A percentile compares a stretch with the other conserved stretches of the same genome.
Conservation (phyloP, 2,329 filamentous ascomycete species). For the Lachnellula occidentalis region DNA sequence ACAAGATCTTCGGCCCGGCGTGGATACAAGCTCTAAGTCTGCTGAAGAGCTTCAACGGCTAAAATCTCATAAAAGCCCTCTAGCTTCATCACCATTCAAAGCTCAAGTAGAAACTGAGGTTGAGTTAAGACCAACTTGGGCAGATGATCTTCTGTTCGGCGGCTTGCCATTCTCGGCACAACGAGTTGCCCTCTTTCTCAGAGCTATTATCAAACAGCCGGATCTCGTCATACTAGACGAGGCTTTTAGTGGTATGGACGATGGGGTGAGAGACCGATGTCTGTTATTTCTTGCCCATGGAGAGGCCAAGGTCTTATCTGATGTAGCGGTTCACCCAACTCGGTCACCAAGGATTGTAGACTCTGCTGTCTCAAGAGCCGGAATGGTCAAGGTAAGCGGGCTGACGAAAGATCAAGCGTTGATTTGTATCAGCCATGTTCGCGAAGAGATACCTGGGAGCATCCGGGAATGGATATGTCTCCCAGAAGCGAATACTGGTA, state of each 20-base stretch:
- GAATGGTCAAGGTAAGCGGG: conserved; percentile 50
- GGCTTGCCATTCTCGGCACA: conserved; percentile 76
- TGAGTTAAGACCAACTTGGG: conserved; percentile 49
- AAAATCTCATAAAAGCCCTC: too few species aligned
- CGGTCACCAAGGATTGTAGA: conserved; percentile 34
- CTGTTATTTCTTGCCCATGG: conserved; percentile 70
- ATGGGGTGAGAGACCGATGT: conserved; percentile 77
- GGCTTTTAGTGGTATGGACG: conserved; percentile 81
- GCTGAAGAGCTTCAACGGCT: background rate
- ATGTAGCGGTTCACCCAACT: conserved; percentile 4
- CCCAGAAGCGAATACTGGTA: conserved; percentile 64
- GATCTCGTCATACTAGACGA: conserved; percentile 84
- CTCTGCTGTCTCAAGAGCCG: conserved; percentile 41
- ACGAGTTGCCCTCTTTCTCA: conserved; percentile 76
- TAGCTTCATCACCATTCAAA: background rate
- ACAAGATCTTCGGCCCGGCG: conserved; percentile 57
- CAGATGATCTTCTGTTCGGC: conserved; percentile 62
- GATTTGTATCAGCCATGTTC: conserved; percentile 86
- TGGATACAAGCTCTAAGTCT: conserved; percentile 15
- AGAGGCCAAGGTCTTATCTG: conserved; percentile 41
- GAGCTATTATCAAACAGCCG: conserved; percentile 72
- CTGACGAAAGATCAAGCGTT: conserved; percentile 70
- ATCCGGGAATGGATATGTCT: conserved; percentile 82
- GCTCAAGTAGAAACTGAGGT: background rate
- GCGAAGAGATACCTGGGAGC: conserved; percentile 81